Percentiles rank a stretch among this genome's conserved stretches.
Evolutionary conservation across 2,329 filamentous ascomycete genomes (phyloP).

Genomic region (Nigrograna mackinnonii): DNA sequence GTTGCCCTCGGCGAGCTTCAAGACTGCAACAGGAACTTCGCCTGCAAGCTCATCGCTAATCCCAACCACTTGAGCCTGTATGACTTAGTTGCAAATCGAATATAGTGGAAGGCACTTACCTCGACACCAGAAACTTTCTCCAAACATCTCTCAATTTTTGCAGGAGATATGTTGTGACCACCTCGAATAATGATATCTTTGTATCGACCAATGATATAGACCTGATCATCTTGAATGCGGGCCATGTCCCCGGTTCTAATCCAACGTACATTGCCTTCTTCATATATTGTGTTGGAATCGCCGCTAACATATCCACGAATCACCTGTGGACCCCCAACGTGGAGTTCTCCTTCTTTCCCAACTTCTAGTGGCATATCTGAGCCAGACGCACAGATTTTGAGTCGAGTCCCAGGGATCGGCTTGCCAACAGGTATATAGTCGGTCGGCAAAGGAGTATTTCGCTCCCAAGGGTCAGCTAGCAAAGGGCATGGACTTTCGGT

Average conservation of each 20-base stretch:
- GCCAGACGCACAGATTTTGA: no score
- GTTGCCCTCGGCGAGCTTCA: conserved; percentile 28
- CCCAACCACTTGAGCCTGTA: conserved; percentile 46
- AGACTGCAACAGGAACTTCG: conserved; percentile 53
- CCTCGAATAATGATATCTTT: conserved; percentile 53
- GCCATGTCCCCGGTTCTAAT: conserved; percentile 48
- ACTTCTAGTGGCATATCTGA: no score
- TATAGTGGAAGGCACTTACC: neutral
- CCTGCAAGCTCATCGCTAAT: conserved; percentile 50
- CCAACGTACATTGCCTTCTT: conserved; percentile 38
- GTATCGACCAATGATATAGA: conserved; percentile 48
- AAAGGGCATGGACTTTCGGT: no score
- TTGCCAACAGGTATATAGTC: no score
- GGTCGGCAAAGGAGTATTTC: no score
- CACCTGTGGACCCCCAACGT: conserved; percentile 43
- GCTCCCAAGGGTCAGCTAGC: no score
- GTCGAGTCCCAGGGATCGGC: no score
- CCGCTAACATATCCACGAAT: conserved; percentile 39
- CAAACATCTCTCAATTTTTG: conserved; percentile 6
- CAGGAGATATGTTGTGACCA: conserved; percentile 50
- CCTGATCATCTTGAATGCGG: conserved; percentile 40
- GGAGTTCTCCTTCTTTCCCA: conserved; percentile 50
- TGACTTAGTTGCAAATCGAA: no score
- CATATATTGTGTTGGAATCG: conserved; percentile 33
- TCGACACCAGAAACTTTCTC: conserved; percentile 2